Evolutionary conservation across 2,329 filamentous ascomycete genomes (phyloP), one percentile per base, ranked within the genome.

Genomic region (Colletotrichum cereale): DNA sequence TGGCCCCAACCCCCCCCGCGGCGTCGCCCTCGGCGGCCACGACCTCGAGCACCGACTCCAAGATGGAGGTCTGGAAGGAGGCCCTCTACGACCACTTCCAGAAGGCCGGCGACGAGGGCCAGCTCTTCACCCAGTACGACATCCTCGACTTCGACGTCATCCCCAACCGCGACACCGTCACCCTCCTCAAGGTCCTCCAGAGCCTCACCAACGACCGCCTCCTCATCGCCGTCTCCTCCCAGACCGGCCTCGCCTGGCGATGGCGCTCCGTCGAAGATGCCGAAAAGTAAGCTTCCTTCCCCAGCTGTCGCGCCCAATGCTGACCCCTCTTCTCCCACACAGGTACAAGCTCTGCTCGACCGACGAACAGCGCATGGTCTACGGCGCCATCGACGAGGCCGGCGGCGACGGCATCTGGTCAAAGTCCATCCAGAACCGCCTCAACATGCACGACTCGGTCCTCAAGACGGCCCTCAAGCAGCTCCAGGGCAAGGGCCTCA

Each of bases 371-470:
- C 89, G 90, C 78, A 88, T 97, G 78, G 92, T 98, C 34, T 98
- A 97, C 86, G 90, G 91, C 75, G 89, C 94, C 76, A 96, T 99
- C 79, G 96, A 98, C 82, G 92, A 93, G 76, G 91, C 93, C 38
- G 93, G 93, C 74, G 89, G 90, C 74, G 92, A 94, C 77, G 96
- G 96, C 72, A 94, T 97, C 78, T 99, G 96, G 96, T 92, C 92
- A 73, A 94, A 94, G 79, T 92, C 91, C 18, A 91, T 99, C 76
- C 93, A 95, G 80, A 88, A 87, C 75, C 90, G 91, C 72, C 91
- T 94, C 68, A 93, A 94, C 81, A 89, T 97, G 80, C 94, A 97
- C 83, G 93, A 96, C 78, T 92, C 92, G 61, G 90, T 93, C 47
- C 88, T 98, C 76, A 93, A 93, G 76, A 92, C 92, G 77, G 91